Conservation (phyloP, 1,284 basidiomycete species). For the Microbotryomycetes sp. region DNA sequence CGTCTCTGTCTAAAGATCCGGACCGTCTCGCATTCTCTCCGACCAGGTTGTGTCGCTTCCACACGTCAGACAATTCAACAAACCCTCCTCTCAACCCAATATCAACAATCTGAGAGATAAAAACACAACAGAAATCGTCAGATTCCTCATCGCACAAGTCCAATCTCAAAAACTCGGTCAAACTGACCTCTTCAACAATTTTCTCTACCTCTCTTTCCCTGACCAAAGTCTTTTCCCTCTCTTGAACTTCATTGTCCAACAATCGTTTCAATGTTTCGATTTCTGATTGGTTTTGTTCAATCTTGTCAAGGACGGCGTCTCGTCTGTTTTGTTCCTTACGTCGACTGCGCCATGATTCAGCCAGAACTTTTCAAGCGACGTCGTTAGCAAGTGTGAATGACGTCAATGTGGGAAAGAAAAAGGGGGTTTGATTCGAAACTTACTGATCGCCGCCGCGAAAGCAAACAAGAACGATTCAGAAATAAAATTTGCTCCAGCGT, state of each 20-base stretch:
- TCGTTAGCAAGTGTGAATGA: neutral
- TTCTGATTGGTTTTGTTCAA: constrained; percentile 13
- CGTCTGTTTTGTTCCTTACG: constrained; percentile 15
- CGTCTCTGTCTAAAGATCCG: neutral
- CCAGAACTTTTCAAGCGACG: constrained; percentile 8
- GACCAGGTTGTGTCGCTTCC: constrained; percentile 12
- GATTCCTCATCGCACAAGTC: no score
- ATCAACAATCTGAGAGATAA: constrained; percentile 14
- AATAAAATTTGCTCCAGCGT: constrained; percentile 29
- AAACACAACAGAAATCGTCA: neutral
- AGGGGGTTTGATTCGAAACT: neutral
- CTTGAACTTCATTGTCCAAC: neutral
- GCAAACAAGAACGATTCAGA: constrained; percentile 18
- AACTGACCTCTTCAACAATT: constrained; percentile 25
- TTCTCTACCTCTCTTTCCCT: constrained; percentile 18
- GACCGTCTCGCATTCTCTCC: constrained; percentile 9
- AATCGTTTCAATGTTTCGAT: constrained; percentile 4
- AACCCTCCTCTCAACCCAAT: constrained; percentile 30
- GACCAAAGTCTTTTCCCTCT: neutral
- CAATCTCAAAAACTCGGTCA: no score
- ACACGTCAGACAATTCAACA: constrained; percentile 7
- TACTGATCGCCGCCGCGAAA: constrained; percentile 8
- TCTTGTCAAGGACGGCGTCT: constrained; percentile 16
- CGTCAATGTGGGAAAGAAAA: no score
- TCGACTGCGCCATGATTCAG: constrained; percentile 20